Percentiles rank a stretch among this genome's conserved stretches.
phyloP scores from a whole-genome alignment of 345 rosid species.

The Gynandropsis gynandra region DNA sequence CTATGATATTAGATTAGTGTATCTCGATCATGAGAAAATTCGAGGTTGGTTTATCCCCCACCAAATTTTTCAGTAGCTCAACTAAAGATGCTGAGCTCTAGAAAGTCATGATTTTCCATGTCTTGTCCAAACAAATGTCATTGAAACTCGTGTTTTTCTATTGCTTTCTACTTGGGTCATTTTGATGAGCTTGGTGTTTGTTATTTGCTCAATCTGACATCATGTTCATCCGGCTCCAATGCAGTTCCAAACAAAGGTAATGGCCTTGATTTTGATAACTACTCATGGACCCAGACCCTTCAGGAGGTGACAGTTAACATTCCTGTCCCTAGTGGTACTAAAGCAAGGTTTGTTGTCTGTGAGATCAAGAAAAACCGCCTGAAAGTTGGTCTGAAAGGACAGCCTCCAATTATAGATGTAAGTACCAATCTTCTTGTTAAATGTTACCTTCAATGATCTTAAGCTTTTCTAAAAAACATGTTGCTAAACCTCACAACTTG shows the following conservation, averaged over 20 bases:
- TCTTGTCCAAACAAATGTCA: too few relatives aligned
- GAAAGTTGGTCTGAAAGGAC: slow-evolving; percentile 82
- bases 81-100: too few relatives aligned
- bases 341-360: slow-evolving; percentile 54
- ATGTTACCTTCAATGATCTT: neutral
- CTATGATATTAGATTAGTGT: too few relatives aligned
- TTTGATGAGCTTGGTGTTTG: neutral
- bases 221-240: neutral
- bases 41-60: too few relatives aligned
- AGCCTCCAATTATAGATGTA: slow-evolving; percentile 76
- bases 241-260: slow-evolving; percentile 86
- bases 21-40: too few relatives aligned
- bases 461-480: neutral
- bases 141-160: neutral
- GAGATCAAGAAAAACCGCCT: slow-evolving; percentile 82
- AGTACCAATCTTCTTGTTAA: slow-evolving; percentile 18
- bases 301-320: slow-evolving; percentile 69
- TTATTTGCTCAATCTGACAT: neutral
- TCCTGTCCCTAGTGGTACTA: slow-evolving; percentile 77
- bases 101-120: too few relatives aligned
- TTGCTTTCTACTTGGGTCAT: neutral
- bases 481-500: slow-evolving; percentile 16
- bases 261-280: slow-evolving; percentile 79
- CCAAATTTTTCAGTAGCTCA: too few relatives aligned
- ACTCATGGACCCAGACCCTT: slow-evolving; percentile 85